phyloP scores from a whole-genome alignment of 228 moss, liverwort and hornwort species.

The Sphagnum fallax region DNA sequence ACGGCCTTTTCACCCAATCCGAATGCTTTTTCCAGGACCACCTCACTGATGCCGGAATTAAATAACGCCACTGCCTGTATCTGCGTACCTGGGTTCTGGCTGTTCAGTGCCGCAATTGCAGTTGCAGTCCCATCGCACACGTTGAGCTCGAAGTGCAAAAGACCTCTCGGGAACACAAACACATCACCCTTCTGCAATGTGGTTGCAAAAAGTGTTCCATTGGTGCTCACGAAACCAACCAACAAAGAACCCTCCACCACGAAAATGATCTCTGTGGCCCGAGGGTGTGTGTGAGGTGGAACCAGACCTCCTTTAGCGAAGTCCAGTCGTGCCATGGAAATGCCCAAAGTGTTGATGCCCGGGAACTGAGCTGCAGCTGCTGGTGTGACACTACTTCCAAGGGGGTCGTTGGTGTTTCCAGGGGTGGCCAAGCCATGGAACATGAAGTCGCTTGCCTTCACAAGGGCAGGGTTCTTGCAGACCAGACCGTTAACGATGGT shows the following conservation, averaged over 20 bases:
- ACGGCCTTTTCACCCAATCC: no score
- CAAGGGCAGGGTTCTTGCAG: constrained; percentile 5
- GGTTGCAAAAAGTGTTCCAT: no score
- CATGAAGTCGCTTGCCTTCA: constrained; percentile 3
- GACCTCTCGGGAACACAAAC: no score
- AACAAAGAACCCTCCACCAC: constrained; percentile 14
- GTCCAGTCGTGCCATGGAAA: constrained; percentile 26
- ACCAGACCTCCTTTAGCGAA: constrained; percentile 28
- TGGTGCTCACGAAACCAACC: constrained; percentile 39
- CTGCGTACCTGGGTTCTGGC: no score
- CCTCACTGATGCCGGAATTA: no score
- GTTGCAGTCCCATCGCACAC: no score
- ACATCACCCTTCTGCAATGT: no score
- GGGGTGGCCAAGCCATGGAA: not conserved
- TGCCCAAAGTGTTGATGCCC: constrained; percentile 29
- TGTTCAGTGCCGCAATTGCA: no score
- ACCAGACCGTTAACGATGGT: constrained; percentile 5
- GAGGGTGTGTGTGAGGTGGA: constrained; percentile 39
- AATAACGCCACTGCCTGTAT: no score
- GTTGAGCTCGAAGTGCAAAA: no score
- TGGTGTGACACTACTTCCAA: constrained; percentile 15
- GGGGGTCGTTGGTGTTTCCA: constrained; percentile 15
- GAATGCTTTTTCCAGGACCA: not conserved
- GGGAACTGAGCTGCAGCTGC: constrained; percentile 17
- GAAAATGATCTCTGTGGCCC: constrained; percentile 28